phyloP scores from a whole-genome alignment of 2,329 filamentous ascomycete species.

The Cadophora sp. region DNA sequence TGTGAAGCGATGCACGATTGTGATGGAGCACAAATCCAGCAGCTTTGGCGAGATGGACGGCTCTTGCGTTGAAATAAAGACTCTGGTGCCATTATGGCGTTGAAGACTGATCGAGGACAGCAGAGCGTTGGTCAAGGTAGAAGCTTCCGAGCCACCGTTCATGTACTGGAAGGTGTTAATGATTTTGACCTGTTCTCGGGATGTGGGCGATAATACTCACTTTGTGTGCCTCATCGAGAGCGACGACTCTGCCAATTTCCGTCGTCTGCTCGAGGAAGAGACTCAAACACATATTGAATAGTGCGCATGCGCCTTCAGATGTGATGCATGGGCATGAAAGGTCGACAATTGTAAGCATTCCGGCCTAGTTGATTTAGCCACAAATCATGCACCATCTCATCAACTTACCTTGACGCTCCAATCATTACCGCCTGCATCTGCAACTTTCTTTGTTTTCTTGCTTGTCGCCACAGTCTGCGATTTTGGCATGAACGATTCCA shows the following conservation, averaged over 20 bases:
- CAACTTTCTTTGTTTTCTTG: slow-evolving; percentile 9
- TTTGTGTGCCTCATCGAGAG: slow-evolving; percentile 81
- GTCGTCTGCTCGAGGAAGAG: slow-evolving; percentile 65
- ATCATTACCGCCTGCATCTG: slow-evolving; percentile 26
- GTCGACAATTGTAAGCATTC: slow-evolving; percentile 71
- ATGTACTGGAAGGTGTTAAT: slow-evolving; percentile 56
- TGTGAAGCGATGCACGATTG: slow-evolving; percentile 74
- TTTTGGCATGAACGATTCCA: slow-evolving; percentile 67
- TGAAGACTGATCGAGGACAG: slow-evolving; percentile 71
- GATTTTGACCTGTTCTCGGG: too few relatives aligned
- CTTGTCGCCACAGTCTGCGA: slow-evolving; percentile 20
- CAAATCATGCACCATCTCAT: background rate
- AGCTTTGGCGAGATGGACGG: slow-evolving; percentile 73
- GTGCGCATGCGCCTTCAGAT: slow-evolving; percentile 67
- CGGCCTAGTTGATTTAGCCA: slow-evolving; percentile 61
- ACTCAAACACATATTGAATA: slow-evolving; percentile 75
- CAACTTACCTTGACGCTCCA: slow-evolving; percentile 35
- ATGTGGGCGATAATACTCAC: slow-evolving; percentile 45
- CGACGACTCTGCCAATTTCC: slow-evolving; percentile 64
- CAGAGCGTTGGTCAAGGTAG: slow-evolving; percentile 65
- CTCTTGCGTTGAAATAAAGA: slow-evolving; percentile 80
- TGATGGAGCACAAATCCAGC: slow-evolving; percentile 74
- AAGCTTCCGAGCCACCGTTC: slow-evolving; percentile 60
- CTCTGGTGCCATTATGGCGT: slow-evolving; percentile 69
- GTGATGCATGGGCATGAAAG: slow-evolving; percentile 76